Base-by-base conservation (phyloP, 352 stramenopile genomes). In the Phytophthora idaei region DNA sequence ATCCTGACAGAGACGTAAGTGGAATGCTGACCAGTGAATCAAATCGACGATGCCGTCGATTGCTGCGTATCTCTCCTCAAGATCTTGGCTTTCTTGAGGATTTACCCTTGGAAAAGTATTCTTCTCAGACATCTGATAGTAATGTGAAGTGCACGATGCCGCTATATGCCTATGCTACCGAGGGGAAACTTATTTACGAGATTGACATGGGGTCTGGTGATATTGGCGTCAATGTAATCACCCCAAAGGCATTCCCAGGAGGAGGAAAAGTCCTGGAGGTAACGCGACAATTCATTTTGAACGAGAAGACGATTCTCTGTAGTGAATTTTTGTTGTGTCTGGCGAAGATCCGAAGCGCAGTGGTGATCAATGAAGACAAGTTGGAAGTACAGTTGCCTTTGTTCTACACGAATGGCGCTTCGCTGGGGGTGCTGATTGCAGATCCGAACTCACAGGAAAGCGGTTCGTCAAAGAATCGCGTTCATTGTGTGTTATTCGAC, bases 151-250 rank as follows among this genome's bases (percentile, higher is more conserved):
- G 42, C 28, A 39, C 37, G 9, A 12, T 62, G 4, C 61, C 61
- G 17, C 29, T 85, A 1, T 74, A 78, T 47, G 52, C 56, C 0
- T 89, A 88, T 50, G 44, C 71, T 21, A 78, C 83, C 9, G 83
- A 91, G 75, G 83, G 83, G n/a, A 57, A 56, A 53, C 45, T 63
- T 0, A 70, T 92, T 11, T 92, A 87, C 57, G 80, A 92, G 28
- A 69, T 92, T 41, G 57, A 78, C 28, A 61, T 85, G 53, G 63
- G 61, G 27, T 63, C 69, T 0, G 67, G 76, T 44, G 27, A 55
- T 6, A 81, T 88, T 61, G 28, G 47, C 31, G 71, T 92, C 1
- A 74, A 64, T 11, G 68, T 87, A 21, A 87, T 90, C 48, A 57
- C 47, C 17, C 48, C 66, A 17, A 71, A 66, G 7, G 7, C 50